These are phyloP conservation scores for Peterozyma toletana DNA, from an alignment of 805 yeast genomes.

Conservation along the genomic window DNA sequence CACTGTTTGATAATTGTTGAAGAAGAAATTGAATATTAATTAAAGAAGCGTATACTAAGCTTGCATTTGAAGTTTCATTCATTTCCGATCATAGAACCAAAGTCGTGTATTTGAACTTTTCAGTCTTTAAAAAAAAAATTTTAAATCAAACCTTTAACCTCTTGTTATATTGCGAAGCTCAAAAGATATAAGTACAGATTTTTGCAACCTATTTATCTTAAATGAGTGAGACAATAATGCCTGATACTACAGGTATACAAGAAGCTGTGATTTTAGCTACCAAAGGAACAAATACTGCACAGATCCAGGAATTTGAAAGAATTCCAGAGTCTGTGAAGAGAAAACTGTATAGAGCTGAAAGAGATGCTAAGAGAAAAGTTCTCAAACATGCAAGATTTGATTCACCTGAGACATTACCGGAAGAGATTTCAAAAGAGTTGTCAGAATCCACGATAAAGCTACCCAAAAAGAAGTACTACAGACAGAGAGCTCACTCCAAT, in stretches of 20 bases:
- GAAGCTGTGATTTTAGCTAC: neutral
- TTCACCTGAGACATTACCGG: slow-evolving; percentile 11
- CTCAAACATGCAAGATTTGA: slow-evolving; percentile 40
- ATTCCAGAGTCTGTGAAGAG: slow-evolving; percentile 28
- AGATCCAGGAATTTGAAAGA: neutral
- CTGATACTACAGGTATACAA: neutral
- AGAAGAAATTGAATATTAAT: too few species aligned
- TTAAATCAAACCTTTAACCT: too few species aligned
- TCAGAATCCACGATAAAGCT: slow-evolving; percentile 33
- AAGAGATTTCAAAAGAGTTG: slow-evolving; percentile 1
- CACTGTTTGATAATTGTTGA: too few species aligned
- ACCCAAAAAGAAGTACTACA: slow-evolving; percentile 80
- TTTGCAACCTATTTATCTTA: neutral
- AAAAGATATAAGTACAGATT: too few species aligned
- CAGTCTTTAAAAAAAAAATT: too few species aligned
- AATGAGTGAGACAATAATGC: neutral
- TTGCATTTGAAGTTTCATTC: too few species aligned
- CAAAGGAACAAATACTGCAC: neutral
- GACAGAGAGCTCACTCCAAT: slow-evolving; percentile 97
- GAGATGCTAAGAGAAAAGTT: slow-evolving; percentile 35
- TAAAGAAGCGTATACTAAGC: too few species aligned
- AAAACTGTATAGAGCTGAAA: slow-evolving; percentile 39
- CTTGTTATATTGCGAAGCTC: too few species aligned
- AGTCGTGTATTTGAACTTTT: too few species aligned
- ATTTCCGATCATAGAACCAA: too few species aligned